Evolutionary conservation across 2,329 filamentous ascomycete genomes (phyloP).

Genomic region (Aulographum hederae): DNA sequence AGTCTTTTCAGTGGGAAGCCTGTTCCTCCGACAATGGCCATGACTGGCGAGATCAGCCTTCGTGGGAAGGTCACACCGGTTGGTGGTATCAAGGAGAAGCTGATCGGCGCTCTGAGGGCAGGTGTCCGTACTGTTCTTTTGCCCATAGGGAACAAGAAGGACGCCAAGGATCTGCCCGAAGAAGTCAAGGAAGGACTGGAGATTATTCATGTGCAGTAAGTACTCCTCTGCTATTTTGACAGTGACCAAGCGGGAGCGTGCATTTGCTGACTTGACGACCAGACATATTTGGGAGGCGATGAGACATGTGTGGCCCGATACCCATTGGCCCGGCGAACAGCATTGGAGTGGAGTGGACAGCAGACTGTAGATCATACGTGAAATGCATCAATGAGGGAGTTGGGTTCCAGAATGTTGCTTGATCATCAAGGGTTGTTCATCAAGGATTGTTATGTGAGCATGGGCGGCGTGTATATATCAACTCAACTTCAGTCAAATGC

Average conservation of each 20-base stretch:
- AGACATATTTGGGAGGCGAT: slow-evolving; percentile 93
- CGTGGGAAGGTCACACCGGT: slow-evolving; percentile 84
- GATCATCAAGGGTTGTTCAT: too few species aligned
- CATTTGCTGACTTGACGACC: neutral
- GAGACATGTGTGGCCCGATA: slow-evolving; percentile 78
- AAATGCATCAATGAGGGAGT: too few species aligned
- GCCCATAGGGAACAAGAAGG: slow-evolving; percentile 77
- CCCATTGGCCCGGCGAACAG: slow-evolving; percentile 61
- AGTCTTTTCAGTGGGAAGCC: slow-evolving; percentile 72
- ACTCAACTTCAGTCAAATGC: too few species aligned
- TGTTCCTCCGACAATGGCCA: slow-evolving; percentile 82
- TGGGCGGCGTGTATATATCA: too few species aligned
- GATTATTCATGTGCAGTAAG: slow-evolving; percentile 78
- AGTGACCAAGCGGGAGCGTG: slow-evolving; percentile 6
- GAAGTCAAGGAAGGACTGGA: slow-evolving; percentile 77
- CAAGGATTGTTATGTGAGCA: too few species aligned
- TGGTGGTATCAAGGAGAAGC: slow-evolving; percentile 95
- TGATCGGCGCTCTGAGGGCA: slow-evolving; percentile 82
- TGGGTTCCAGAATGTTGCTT: too few species aligned
- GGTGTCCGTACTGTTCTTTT: slow-evolving; percentile 89
- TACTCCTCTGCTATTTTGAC: slow-evolving; percentile 2
- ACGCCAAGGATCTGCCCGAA: slow-evolving; percentile 73
- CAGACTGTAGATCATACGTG: slow-evolving; percentile 48
- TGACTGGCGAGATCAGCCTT: slow-evolving; percentile 71
- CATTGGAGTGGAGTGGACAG: slow-evolving; percentile 57